These are phyloP conservation scores for Hypoxylon lenormandii DNA, from an alignment of 495 filamentous ascomycete genomes.

Conservation along the genomic window DNA sequence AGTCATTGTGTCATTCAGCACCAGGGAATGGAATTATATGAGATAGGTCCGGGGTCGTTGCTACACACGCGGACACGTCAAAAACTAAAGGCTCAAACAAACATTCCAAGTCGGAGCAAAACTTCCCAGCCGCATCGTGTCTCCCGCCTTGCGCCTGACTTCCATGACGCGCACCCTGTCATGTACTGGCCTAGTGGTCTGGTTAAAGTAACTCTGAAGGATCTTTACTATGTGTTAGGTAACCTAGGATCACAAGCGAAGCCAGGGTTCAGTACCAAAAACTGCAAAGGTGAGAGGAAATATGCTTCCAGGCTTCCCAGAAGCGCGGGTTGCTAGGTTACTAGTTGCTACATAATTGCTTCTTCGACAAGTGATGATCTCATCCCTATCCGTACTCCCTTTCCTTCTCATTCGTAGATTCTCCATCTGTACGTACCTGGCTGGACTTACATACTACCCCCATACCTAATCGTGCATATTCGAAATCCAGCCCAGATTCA, in stretches of 20 bases:
- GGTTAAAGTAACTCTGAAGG: background rate
- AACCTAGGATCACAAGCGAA: too few species aligned
- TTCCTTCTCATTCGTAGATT: slow-evolving; percentile 18
- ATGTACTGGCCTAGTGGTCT: background rate
- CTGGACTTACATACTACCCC: background rate
- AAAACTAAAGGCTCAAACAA: background rate
- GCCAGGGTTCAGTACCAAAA: too few species aligned
- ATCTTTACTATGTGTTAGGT: background rate
- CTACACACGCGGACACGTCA: background rate
- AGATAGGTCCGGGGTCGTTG: slow-evolving; percentile 20
- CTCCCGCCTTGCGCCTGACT: slow-evolving; percentile 5
- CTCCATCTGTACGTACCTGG: background rate
- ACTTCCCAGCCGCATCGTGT: slow-evolving; percentile 23
- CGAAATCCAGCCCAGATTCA: slow-evolving; percentile 4
- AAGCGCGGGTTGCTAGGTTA: background rate
- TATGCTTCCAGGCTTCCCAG: too few species aligned
- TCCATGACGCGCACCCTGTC: slow-evolving; percentile 30
- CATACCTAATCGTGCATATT: slow-evolving; percentile 4
- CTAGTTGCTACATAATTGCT: slow-evolving; percentile 10
- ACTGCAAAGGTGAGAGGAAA: too few species aligned
- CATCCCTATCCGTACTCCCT: slow-evolving; percentile 16
- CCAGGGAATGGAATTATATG: background rate
- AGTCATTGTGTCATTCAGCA: background rate
- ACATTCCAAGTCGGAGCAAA: slow-evolving; percentile 29
- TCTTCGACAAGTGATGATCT: slow-evolving; percentile 34